These are phyloP conservation scores for Phytophthora citrophthora DNA, from an alignment of 352 stramenopile genomes.

Conservation along the genomic window DNA sequence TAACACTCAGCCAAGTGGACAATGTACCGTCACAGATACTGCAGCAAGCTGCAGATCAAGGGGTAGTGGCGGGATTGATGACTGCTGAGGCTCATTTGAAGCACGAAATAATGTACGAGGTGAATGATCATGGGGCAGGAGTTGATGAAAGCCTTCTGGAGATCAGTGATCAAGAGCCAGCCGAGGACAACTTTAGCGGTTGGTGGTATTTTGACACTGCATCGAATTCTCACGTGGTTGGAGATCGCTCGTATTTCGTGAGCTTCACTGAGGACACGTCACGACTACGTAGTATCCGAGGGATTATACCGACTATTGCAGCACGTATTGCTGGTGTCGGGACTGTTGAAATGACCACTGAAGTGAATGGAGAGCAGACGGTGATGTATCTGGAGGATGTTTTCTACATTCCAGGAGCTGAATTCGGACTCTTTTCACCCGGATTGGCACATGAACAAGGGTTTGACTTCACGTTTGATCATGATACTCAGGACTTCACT, in stretches of 20 bases:
- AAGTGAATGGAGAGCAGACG: conserved; percentile 5
- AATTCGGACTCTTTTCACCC: no score
- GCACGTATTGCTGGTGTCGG: conserved; percentile 1
- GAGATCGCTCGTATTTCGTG: conserved; percentile 2
- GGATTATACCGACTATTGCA: not conserved
- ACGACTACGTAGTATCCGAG: not conserved
- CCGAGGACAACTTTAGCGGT: not conserved
- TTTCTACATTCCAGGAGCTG: conserved; percentile 6
- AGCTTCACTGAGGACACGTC: conserved; percentile 4
- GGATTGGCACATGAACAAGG: no score
- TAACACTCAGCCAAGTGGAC: conserved; percentile 3
- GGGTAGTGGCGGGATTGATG: not conserved
- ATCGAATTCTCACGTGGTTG: conserved; percentile 9
- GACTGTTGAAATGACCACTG: not conserved
- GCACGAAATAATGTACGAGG: no score
- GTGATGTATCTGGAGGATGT: conserved; percentile 13
- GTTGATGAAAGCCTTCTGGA: no score
- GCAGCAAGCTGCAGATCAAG: not conserved
- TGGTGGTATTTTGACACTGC: conserved; percentile 19
- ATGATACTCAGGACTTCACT: no score
- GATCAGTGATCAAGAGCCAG: not conserved
- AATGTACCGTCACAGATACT: not conserved
- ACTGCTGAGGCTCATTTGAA: no score
- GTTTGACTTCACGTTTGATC: no score
- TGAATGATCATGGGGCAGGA: no score